A percentile compares a stretch with the other conserved stretches of the same genome.
Evolutionary conservation across 768 basidiomycete genomes (phyloP).

Genomic region (Mycena capillaripes): DNA sequence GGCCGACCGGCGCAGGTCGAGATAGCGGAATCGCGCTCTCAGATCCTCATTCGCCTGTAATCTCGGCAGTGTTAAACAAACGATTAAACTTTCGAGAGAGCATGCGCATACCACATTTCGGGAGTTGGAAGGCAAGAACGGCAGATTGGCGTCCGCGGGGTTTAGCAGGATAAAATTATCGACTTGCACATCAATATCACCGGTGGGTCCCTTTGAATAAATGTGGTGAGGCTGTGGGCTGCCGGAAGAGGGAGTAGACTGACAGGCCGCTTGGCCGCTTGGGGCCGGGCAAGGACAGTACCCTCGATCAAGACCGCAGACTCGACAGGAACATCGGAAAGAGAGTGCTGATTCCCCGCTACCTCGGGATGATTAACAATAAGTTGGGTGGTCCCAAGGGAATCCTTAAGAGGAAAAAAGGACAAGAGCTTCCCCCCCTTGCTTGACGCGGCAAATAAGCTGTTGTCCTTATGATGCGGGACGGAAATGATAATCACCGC

Average conservation of each 20-base stretch:
- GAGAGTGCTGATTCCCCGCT: constrained; percentile 51
- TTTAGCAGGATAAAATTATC: constrained; percentile 82
- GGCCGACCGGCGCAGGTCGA: constrained; percentile 86
- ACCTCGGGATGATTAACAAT: constrained; percentile 66
- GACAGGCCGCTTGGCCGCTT: constrained; percentile 72
- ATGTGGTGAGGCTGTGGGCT: constrained; percentile 34
- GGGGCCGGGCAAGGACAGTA: constrained; percentile 74
- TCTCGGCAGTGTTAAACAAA: constrained; percentile 23
- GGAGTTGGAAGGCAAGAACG: constrained; percentile 88
- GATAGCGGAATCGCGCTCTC: constrained; percentile 86
- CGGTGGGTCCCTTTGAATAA: constrained; percentile 67
- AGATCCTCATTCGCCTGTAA: constrained; percentile 90
- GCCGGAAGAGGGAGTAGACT: constrained; percentile 43
- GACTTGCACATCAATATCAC: constrained; percentile 87
- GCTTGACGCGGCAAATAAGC: constrained; percentile 62
- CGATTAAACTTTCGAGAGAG: constrained; percentile 36
- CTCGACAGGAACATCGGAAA: constrained; percentile 80
- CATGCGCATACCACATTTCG: constrained; percentile 75
- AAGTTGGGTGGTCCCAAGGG: constrained; percentile 84
- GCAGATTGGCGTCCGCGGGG: constrained; percentile 76
- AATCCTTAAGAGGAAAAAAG: constrained; percentile 90
- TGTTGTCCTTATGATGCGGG: constrained; percentile 48
- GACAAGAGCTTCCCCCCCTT: constrained; percentile 76
- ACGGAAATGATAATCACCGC: constrained; percentile 68
- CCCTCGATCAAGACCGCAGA: constrained; percentile 86